A percentile compares a stretch with the other conserved stretches of the same genome.
These are phyloP conservation scores for Debaryomyces robertsiae DNA, from an alignment of 1,139 yeast species.

Conservation along the genomic window DNA sequence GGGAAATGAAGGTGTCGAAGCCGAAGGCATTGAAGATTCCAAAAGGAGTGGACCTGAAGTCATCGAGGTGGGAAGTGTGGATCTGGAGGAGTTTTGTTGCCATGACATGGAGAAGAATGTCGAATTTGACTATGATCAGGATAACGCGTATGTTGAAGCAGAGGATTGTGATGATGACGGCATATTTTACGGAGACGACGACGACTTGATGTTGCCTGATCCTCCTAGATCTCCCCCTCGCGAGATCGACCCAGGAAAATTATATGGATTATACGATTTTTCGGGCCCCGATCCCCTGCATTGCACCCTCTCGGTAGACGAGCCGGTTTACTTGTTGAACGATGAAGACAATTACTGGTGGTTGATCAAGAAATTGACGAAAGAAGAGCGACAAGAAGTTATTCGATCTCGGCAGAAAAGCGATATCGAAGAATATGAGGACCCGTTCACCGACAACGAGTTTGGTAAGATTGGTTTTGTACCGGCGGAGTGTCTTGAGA, in stretches of 20 bases:
- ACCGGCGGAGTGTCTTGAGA: constrained; percentile 94
- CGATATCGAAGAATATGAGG: constrained; percentile 18
- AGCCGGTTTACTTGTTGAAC: constrained; percentile 77
- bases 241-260: constrained; percentile 79
- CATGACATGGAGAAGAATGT: constrained; percentile 4
- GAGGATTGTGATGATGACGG: constrained; percentile 18
- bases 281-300: constrained; percentile 94
- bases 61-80: background rate
- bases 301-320: constrained; percentile 77
- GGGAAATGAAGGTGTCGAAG: constrained; percentile 1
- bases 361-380: constrained; percentile 71
- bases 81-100: background rate
- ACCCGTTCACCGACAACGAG: constrained; percentile 45
- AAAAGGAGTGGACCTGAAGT: background rate
- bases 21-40: background rate
- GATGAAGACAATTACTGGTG: constrained; percentile 98
- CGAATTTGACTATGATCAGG: constrained; percentile 13
- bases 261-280: constrained; percentile 86
- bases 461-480: constrained; percentile 82
- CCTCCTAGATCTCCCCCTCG: constrained; percentile 82
- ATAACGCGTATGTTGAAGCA: constrained; percentile 12
- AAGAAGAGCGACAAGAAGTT: constrained; percentile 31
- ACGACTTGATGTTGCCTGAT: constrained; percentile 44
- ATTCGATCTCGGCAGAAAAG: constrained; percentile 9
- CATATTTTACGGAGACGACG: constrained; percentile 23